These are phyloP conservation scores for Trichoderma virens DNA, from an alignment of 495 filamentous ascomycete genomes.

Conservation along the genomic window DNA sequence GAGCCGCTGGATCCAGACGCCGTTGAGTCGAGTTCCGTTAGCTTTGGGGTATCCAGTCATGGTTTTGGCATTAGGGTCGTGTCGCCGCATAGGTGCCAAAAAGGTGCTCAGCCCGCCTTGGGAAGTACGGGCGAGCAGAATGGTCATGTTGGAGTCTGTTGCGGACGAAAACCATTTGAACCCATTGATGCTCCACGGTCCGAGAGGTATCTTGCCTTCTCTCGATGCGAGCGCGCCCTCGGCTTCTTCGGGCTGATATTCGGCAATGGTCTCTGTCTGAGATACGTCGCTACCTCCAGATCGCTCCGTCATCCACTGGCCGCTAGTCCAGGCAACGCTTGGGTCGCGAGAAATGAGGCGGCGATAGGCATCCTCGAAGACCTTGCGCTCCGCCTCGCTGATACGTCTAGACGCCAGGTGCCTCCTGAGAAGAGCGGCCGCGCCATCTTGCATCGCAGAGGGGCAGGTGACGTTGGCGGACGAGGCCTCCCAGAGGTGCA, in stretches of 20 bases:
- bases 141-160: conserved; percentile 61
- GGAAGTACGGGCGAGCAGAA: conserved; percentile 58
- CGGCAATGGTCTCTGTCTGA: conserved; percentile 59
- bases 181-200: conserved; percentile 55
- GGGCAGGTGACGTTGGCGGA: conserved; percentile 59
- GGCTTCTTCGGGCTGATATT: conserved; percentile 13
- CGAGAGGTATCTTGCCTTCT: conserved; percentile 37
- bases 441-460: conserved; percentile 64
- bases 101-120: conserved; percentile 53
- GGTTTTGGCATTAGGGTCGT: conserved; percentile 20
- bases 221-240: conserved; percentile 14
- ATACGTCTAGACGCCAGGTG: conserved; percentile 33
- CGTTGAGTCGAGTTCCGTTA: conserved; percentile 49
- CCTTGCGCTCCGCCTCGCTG: conserved; percentile 17
- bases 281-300: conserved; percentile 66
- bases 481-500: conserved; percentile 58
- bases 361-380: conserved; percentile 45
- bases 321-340: conserved; percentile 58
- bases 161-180: conserved; percentile 77
- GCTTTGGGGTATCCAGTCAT: conserved; percentile 19
- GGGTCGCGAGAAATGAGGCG: conserved; percentile 48
- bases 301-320: conserved; percentile 87
- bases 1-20: conserved; percentile 57
- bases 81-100: conserved; percentile 54
- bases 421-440: conserved; percentile 50